Percentiles rank a stretch among this genome's conserved stretches.
Conservation (phyloP, 768 basidiomycete genomes). For the Kwoniella dejecticola region DNA sequence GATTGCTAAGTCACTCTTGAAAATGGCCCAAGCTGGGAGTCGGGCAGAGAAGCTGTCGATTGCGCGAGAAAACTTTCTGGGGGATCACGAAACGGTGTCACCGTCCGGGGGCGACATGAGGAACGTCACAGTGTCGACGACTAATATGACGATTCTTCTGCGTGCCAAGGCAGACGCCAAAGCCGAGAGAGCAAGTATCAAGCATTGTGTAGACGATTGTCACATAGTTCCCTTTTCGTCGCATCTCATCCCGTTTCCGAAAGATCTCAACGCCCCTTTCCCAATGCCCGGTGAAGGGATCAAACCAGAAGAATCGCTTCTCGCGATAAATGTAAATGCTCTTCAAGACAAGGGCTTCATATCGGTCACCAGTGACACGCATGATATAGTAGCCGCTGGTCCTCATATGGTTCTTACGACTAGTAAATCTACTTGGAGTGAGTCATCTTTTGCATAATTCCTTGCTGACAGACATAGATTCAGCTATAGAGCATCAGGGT, state of each 20-base stretch:
- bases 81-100: neutral
- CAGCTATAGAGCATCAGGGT: neutral
- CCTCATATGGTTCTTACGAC: neutral
- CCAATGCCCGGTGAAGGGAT: constrained; percentile 46
- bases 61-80: constrained; percentile 12
- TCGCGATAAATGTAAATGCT: constrained; percentile 6
- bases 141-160: constrained; percentile 12
- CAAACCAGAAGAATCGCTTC: constrained; percentile 26
- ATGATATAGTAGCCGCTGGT: neutral
- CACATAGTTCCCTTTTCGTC: neutral
- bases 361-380: neutral
- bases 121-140: neutral
- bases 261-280: constrained; percentile 22
- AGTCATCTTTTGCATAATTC: neutral
- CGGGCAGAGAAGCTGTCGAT: constrained; percentile 3
- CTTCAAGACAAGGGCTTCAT: neutral
- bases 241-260: constrained; percentile 9
- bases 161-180: neutral
- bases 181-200: neutral
- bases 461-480: neutral
- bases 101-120: neutral
- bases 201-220: constrained; percentile 6
- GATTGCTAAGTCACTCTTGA: constrained; percentile 75
- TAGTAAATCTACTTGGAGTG: constrained; percentile 5
- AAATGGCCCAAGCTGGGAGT: constrained; percentile 49